phyloP scores from a whole-genome alignment of 306 rosid species.

The Cotoneaster glaucophyllus region DNA sequence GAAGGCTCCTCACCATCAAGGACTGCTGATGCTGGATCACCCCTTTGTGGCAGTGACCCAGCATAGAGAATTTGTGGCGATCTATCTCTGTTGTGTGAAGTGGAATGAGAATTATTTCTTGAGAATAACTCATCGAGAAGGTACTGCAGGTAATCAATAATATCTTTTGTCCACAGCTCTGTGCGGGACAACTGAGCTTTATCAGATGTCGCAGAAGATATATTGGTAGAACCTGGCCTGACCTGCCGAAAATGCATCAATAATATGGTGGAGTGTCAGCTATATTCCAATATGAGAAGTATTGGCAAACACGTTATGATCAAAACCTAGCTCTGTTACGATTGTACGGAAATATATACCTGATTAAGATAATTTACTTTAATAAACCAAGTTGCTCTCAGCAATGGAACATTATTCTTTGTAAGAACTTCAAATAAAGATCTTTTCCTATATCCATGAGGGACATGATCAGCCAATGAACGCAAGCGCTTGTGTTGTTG shows the following conservation, averaged over 20 bases:
- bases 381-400: conserved; percentile 94
- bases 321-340: background rate
- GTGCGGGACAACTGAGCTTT: conserved; percentile 75
- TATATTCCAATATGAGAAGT: conserved; percentile 19
- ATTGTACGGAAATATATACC: conserved; percentile 37
- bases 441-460: conserved; percentile 73
- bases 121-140: conserved; percentile 73
- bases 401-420: conserved; percentile 87
- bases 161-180: conserved; percentile 88
- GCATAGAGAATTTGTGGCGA: conserved; percentile 51
- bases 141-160: conserved; percentile 72
- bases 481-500: conserved; percentile 85
- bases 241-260: conserved; percentile 56
- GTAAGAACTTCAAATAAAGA: conserved; percentile 74
- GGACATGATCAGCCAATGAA: conserved; percentile 78
- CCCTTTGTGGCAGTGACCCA: conserved; percentile 52
- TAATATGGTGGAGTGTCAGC: conserved; percentile 8
- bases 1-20: conserved; percentile 75
- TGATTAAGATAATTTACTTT: conserved; percentile 88
- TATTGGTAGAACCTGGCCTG: conserved; percentile 55
- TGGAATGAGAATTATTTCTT: conserved; percentile 47
- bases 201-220: conserved; percentile 65
- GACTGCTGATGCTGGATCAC: conserved; percentile 39
- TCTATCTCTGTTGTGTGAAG: conserved; percentile 52
- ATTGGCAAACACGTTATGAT: background rate